Conservation (phyloP, 2,329 filamentous ascomycete genomes). For the Fonsecaea nubica region DNA sequence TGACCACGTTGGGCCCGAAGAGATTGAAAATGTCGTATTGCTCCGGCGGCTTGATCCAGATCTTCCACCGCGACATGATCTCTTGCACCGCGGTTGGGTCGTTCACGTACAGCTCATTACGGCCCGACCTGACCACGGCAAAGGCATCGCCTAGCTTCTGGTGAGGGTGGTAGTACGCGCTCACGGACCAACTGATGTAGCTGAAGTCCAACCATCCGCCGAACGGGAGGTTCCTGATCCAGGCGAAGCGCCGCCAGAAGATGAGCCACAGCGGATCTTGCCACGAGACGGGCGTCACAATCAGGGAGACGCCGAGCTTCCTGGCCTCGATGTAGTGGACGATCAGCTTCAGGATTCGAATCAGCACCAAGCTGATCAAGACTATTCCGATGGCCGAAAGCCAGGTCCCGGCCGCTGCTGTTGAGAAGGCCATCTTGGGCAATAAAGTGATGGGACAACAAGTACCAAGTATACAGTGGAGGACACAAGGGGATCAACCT, state of each 20-base stretch:
- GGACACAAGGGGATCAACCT: too few species aligned
- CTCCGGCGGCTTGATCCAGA: background rate
- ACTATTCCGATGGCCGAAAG: too few species aligned
- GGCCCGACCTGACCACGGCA: background rate
- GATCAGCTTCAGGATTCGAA: background rate
- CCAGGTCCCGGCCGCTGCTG: too few species aligned
- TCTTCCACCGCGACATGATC: background rate
- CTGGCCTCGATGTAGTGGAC: background rate
- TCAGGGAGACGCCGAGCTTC: slow-evolving; percentile 1
- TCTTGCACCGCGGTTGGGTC: background rate
- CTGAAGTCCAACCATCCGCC: background rate
- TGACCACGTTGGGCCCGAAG: background rate
- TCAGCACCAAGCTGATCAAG: too few species aligned
- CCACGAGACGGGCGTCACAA: background rate
- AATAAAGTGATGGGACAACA: too few species aligned
- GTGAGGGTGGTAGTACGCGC: background rate
- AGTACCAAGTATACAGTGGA: too few species aligned
- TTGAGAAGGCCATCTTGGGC: too few species aligned
- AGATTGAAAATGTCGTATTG: background rate
- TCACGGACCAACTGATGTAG: background rate
- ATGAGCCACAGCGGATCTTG: slow-evolving; percentile 3
- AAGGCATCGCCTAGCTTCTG: background rate
- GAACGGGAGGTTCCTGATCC: background rate
- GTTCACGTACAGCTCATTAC: background rate
- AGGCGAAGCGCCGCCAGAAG: background rate